A percentile compares a stretch with the other conserved stretches of the same genome.
Evolutionary conservation across 345 rosid genomes (phyloP).

Genomic region (Kandelia obovata): DNA sequence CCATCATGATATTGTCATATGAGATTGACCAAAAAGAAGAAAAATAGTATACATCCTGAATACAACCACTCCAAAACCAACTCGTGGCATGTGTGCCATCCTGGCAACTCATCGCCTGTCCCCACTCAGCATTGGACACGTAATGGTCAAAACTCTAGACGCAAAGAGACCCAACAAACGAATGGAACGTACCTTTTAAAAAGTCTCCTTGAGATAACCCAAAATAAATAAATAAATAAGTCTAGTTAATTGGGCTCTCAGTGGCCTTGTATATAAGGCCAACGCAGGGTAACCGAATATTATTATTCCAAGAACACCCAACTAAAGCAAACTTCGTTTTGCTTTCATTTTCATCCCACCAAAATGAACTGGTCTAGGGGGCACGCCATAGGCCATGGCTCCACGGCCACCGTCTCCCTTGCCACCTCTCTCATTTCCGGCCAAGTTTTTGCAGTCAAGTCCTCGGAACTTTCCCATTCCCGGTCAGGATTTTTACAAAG

Average conservation of each 20-base stretch:
- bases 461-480: constrained; percentile 44
- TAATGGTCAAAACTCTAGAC: constrained; percentile 16
- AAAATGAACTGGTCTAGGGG: constrained; percentile 75
- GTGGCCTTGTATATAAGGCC: neutral
- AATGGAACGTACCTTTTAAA: constrained; percentile 8
- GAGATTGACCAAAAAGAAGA: too few species aligned
- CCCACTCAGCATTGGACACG: constrained; percentile 18
- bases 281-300: neutral
- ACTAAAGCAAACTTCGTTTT: neutral
- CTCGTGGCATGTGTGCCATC: neutral
- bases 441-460: constrained; percentile 59
- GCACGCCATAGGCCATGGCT: constrained; percentile 61
- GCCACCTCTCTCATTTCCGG: constrained; percentile 41
- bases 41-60: too few species aligned
- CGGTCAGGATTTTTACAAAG: constrained; percentile 38
- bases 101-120: constrained; percentile 17
- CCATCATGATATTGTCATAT: too few species aligned
- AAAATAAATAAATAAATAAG: too few species aligned
- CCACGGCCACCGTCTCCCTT: constrained; percentile 69
- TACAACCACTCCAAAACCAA: too few species aligned
- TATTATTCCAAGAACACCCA: too few species aligned
- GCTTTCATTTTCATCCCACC: neutral
- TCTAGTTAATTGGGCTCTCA: neutral
- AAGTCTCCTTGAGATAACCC: neutral
- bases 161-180: constrained; percentile 14